These are phyloP conservation scores for Aquilaria yunnanensis DNA, from an alignment of 345 rosid genomes.

Conservation along the genomic window DNA sequence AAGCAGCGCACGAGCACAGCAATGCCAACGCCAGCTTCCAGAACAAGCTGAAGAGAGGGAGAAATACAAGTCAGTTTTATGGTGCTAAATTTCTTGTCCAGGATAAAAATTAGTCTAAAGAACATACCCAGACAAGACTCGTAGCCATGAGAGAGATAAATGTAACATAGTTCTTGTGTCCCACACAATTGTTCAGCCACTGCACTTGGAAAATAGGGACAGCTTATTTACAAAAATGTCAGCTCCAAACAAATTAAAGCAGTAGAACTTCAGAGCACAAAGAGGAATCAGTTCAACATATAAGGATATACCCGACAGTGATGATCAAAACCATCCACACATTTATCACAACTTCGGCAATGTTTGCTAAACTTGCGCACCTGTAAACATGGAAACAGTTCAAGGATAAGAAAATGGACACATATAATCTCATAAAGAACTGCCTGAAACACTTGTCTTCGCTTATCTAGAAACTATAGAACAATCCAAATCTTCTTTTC, in stretches of 20 bases:
- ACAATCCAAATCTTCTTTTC: too few relatives aligned
- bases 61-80: background rate
- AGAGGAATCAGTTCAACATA: constrained; percentile 13
- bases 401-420: constrained; percentile 5
- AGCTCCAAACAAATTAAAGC: constrained; percentile 11
- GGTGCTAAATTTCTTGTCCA: background rate
- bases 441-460: too few relatives aligned
- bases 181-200: constrained; percentile 99
- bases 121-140: constrained; percentile 89
- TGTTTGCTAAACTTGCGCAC: constrained; percentile 96
- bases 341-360: constrained; percentile 95
- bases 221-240: constrained; percentile 18
- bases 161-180: constrained; percentile 79
- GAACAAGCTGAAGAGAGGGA: constrained; percentile 49
- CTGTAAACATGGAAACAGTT: constrained; percentile 32
- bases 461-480: too few relatives aligned
- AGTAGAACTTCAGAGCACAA: constrained; percentile 7
- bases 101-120: constrained; percentile 1
- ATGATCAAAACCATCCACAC: constrained; percentile 97
- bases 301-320: constrained; percentile 76
- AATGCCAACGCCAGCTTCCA: constrained; percentile 90
- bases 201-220: constrained; percentile 33
- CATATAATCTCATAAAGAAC: too few relatives aligned
- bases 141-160: constrained; percentile 83
- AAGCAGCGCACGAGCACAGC: constrained; percentile 88